phyloP scores from a whole-genome alignment of 495 filamentous ascomycete genomes.

The Niebla homalea region DNA sequence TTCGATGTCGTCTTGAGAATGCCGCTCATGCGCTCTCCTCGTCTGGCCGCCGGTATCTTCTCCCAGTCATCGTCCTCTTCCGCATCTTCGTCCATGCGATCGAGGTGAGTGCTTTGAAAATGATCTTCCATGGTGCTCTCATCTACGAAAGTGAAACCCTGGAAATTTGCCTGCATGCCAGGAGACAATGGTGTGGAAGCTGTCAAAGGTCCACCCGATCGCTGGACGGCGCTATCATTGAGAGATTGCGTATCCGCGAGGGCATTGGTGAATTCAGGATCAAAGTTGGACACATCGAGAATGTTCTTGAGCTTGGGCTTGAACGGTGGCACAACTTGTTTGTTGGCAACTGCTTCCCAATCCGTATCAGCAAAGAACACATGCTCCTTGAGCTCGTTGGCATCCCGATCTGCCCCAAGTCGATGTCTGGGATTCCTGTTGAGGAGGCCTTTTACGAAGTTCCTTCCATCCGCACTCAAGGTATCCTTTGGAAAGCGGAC shows the following conservation, averaged over 20 bases:
- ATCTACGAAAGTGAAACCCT: conserved; percentile 96
- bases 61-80: conserved; percentile 34
- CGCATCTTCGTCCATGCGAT: conserved; percentile 62
- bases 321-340: conserved; percentile 92
- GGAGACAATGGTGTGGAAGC: conserved; percentile 83
- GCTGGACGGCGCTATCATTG: conserved; percentile 71
- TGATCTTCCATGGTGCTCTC: conserved; percentile 92
- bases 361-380: conserved; percentile 91
- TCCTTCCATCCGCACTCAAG: conserved; percentile 81
- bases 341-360: conserved; percentile 74
- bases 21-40: conserved; percentile 55
- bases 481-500: conserved; percentile 93
- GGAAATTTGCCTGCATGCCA: conserved; percentile 94
- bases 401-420: conserved; percentile 79
- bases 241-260: conserved; percentile 70
- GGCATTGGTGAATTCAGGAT: conserved; percentile 95
- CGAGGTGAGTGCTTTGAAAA: conserved; percentile 48
- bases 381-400: conserved; percentile 87
- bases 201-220: conserved; percentile 59
- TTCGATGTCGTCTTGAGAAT: conserved; percentile 53
- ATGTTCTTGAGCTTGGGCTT: conserved; percentile 93
- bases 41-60: conserved; percentile 34
- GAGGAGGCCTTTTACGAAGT: conserved; percentile 93
- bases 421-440: conserved; percentile 96
- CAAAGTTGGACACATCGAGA: conserved; percentile 93